A percentile compares a stretch with the other conserved stretches of the same genome.
Conservation (phyloP, 495 filamentous ascomycete species). For the Hypoxylon lenormandii region DNA sequence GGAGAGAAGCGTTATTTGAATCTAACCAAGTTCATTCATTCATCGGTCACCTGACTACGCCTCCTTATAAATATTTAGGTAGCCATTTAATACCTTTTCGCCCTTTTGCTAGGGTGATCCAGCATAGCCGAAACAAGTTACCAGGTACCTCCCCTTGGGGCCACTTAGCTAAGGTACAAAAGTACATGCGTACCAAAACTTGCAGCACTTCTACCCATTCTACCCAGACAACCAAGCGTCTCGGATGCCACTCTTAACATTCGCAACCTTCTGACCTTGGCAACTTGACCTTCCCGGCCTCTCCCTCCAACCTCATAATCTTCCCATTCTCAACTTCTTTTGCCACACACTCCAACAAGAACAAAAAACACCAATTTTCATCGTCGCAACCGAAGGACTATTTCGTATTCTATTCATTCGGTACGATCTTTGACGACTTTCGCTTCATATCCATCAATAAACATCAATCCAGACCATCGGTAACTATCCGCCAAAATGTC, state of each 20-base stretch:
- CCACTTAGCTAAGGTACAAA: neutral
- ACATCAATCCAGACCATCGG: slow-evolving; percentile 26
- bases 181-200: slow-evolving; percentile 23
- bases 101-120: slow-evolving; percentile 5
- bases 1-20: no score
- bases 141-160: neutral
- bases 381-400: slow-evolving; percentile 25
- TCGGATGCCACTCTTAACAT: slow-evolving; percentile 44
- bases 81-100: no score
- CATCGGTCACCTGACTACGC: slow-evolving; percentile 4
- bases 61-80: neutral
- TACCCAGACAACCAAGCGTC: slow-evolving; percentile 40
- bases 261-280: slow-evolving; percentile 41
- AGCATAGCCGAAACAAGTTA: slow-evolving; percentile 23
- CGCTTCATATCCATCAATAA: slow-evolving; percentile 12
- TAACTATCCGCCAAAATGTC: slow-evolving; percentile 67
- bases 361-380: slow-evolving; percentile 28
- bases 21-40: neutral
- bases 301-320: no score
- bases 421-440: slow-evolving; percentile 10
- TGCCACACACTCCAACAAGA: slow-evolving; percentile 40
- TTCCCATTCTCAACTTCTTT: slow-evolving; percentile 25
- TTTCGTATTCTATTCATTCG: slow-evolving; percentile 30
- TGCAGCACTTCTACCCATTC: slow-evolving; percentile 8
- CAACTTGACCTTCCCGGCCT: no score